Evolutionary conservation across 2,329 filamentous ascomycete genomes (phyloP), one percentile per base, ranked within the genome.

Genomic region (Alternaria longipes): DNA sequence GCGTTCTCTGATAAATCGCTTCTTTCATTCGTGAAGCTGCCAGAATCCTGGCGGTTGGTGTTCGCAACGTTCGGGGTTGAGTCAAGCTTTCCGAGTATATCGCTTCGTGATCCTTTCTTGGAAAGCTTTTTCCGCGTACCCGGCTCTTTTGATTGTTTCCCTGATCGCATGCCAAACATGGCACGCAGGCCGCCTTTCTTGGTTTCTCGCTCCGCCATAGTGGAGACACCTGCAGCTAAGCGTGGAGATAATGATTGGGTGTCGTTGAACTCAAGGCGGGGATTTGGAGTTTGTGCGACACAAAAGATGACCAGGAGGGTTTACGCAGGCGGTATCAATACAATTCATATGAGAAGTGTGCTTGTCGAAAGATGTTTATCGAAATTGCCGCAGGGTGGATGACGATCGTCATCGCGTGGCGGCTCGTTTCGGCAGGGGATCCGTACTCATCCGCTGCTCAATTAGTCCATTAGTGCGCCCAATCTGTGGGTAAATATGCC

Each of bases 121-220:
- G 70, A 67, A 16, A 73, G 59, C 52, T 70, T 71, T 45, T 65
- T 73, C 28, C 70, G 66, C 26, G 62, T 38, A 26, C 55, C 60
- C 20, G 65, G 41, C 53, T 70, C 64, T 45, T 66, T 71, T 28
- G 51, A 42, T 40, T 56, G 51, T 45, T 61, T 61, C 36, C 56
- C 55, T 38, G 66, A 63, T 47, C 66, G 63, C 61, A 60, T 64
- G 8, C 69, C 65, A 54, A 73, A 71, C 56, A 71, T 65, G 50
- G 67, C 63, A 8, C 62, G 63, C 14, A 73, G 50, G 16, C 69
- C 68, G 38, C 70, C 51, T 47, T 67, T 71, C 47, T 69, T 73
- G 14, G 64, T 62, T 58, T 62, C 59, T 30, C 24, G 54, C 49
- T 69, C 62, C 7, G 63, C 62, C 70, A 72, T 72, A 20, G 14